Conservation (phyloP, 352 stramenopile genomes). For the Globisporangium carolinianum region DNA sequence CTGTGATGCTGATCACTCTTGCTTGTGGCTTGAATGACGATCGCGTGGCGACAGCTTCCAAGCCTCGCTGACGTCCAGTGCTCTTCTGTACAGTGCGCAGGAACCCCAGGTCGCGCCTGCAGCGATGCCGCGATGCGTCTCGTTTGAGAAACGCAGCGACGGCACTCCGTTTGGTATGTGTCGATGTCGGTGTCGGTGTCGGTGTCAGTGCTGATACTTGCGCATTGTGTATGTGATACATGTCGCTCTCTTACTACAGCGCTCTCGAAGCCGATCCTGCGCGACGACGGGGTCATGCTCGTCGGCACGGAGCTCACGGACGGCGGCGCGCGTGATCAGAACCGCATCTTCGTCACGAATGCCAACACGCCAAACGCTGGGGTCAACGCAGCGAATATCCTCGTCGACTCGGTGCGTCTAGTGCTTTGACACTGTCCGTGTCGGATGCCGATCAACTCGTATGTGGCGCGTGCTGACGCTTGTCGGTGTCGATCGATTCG, state of each 20-base stretch:
- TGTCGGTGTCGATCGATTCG: background rate
- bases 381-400: slow-evolving; percentile 23
- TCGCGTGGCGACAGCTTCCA: background rate
- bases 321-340: slow-evolving; percentile 16
- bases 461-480: too few species aligned
- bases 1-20: too few species aligned
- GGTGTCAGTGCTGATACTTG: too few species aligned
- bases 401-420: slow-evolving; percentile 31
- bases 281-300: slow-evolving; percentile 63
- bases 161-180: slow-evolving; percentile 30
- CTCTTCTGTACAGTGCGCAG: background rate
- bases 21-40: background rate
- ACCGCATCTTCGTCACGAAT: slow-evolving; percentile 64
- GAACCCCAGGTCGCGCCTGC: slow-evolving; percentile 2
- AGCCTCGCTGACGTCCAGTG: slow-evolving; percentile 1
- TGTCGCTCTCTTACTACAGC: slow-evolving; percentile 18
- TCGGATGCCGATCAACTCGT: background rate
- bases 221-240: background rate
- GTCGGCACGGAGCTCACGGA: slow-evolving; percentile 48
- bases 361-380: slow-evolving; percentile 19
- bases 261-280: slow-evolving; percentile 68
- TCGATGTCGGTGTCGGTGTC: too few species aligned
- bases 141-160: slow-evolving; percentile 24
- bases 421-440: background rate
- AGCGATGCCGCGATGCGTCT: slow-evolving; percentile 16